These are phyloP conservation scores for Mortierella sp. DNA, from an alignment of 371 early-diverging fungal species.

Conservation along the genomic window DNA sequence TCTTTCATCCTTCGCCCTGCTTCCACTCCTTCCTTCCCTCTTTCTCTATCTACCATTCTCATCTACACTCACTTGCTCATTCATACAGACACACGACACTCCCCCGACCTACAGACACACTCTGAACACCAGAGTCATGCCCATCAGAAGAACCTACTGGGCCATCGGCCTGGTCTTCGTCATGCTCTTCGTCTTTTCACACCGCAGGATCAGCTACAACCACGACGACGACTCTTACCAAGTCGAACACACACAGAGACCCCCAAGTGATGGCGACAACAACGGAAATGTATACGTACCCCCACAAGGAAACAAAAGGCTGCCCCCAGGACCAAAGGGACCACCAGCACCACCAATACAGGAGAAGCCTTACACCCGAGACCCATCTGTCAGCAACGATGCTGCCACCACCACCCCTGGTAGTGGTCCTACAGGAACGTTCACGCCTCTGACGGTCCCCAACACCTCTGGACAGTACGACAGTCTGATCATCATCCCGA, in stretches of 20 bases:
- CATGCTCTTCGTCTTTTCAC: slow-evolving; percentile 29
- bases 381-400: neutral
- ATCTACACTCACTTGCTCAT: neutral
- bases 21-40: neutral
- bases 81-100: neutral
- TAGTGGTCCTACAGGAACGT: neutral
- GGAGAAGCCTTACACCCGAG: neutral
- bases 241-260: neutral
- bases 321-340: no score
- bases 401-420: neutral
- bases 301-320: neutral
- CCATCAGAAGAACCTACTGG: slow-evolving; percentile 33
- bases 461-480: slow-evolving; percentile 61
- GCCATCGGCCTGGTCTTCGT: slow-evolving; percentile 38
- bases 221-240: neutral
- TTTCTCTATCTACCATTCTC: neutral
- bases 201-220: slow-evolving; percentile 14
- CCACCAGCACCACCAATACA: neutral
- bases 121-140: slow-evolving; percentile 15
- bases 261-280: no score
- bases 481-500: slow-evolving; percentile 65
- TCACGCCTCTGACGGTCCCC: slow-evolving; percentile 14
- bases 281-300: slow-evolving; percentile 8
- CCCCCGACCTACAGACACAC: neutral
- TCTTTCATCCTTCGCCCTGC: neutral